Conservation (phyloP, 176 grass and related monocot species). For the Eremochloa ophiuroides region DNA sequence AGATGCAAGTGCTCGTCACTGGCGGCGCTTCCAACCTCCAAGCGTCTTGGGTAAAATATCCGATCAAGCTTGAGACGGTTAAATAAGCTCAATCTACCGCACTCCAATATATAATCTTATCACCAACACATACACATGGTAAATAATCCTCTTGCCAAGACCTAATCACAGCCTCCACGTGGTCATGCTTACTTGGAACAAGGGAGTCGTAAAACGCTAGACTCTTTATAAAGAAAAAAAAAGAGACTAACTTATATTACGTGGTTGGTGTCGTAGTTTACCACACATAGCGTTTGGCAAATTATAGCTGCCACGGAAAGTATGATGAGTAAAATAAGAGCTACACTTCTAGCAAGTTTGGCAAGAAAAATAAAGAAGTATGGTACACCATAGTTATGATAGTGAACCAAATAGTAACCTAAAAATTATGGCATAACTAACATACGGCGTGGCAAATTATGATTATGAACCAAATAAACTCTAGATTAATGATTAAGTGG, state of each 20-base stretch:
- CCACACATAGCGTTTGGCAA: no score
- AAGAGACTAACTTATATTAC: background rate
- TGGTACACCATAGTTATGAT: no score
- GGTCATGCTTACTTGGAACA: background rate
- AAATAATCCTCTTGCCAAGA: background rate
- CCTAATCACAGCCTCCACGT: background rate
- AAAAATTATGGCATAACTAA: no score
- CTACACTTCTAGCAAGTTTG: no score
- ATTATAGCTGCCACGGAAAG: no score
- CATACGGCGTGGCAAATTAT: no score
- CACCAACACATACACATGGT: background rate
- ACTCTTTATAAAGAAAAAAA: background rate
- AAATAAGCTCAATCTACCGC: background rate
- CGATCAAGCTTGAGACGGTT: background rate
- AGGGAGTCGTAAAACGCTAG: background rate
- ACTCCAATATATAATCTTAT: background rate
- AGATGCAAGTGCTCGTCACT: conserved; percentile 5
- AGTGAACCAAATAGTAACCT: no score
- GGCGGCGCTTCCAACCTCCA: background rate
- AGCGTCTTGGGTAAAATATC: background rate
- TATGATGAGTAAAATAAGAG: no score
- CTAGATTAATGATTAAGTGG: no score
- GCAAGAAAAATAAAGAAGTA: no score
- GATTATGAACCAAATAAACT: no score
- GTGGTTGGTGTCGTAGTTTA: background rate